A percentile compares a stretch with the other conserved stretches of the same genome.
phyloP scores from a whole-genome alignment of 345 rosid species.

The Moricandia moricandioides region DNA sequence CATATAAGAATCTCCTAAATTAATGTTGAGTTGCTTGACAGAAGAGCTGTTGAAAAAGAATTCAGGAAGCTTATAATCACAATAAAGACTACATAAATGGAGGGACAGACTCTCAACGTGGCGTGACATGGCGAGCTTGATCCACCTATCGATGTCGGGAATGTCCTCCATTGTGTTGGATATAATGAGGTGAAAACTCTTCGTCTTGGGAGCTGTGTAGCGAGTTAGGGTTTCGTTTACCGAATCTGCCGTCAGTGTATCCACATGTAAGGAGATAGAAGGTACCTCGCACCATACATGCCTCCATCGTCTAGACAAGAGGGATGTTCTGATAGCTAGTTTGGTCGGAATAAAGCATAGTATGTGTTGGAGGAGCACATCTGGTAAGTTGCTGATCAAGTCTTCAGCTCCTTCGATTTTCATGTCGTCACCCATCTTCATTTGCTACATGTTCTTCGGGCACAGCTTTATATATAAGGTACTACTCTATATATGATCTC shows the following conservation, averaged over 20 bases:
- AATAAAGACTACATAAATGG: neutral
- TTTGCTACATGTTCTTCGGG: neutral
- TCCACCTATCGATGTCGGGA: neutral
- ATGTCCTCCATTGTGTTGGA: too few species aligned
- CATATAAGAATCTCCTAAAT: neutral
- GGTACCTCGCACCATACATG: neutral
- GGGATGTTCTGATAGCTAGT: neutral
- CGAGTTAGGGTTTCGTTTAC: neutral
- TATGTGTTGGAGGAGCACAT: neutral
- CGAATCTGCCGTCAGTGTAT: neutral
- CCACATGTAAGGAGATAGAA: neutral
- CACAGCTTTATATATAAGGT: neutral
- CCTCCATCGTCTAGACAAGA: neutral
- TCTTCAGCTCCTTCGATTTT: neutral
- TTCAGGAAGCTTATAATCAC: neutral
- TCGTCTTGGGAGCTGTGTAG: neutral
- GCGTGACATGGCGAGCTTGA: constrained; percentile 1
- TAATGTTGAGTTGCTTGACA: neutral
- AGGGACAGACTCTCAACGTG: neutral
- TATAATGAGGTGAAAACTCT: neutral
- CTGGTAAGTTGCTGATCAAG: neutral
- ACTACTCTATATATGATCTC: too few species aligned
- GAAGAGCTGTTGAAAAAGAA: neutral
- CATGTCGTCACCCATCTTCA: neutral
- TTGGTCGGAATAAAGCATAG: neutral